phyloP scores from a whole-genome alignment of 352 stramenopile species.

The Phytophthora pluvialis region DNA sequence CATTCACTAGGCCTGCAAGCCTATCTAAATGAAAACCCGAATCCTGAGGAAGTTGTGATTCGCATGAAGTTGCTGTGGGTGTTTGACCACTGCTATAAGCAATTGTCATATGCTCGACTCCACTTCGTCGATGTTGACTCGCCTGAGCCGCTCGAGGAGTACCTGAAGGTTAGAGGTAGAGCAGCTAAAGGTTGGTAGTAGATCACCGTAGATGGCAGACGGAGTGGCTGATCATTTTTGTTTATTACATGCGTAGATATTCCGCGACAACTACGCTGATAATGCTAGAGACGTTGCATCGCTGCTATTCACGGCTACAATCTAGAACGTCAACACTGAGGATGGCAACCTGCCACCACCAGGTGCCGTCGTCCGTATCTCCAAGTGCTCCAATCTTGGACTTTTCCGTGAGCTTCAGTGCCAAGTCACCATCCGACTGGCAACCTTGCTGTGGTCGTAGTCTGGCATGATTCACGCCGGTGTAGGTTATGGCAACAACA shows the following conservation, averaged over 20 bases:
- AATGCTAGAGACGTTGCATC: not conserved
- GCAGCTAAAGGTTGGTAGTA: no score
- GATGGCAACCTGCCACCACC: not conserved
- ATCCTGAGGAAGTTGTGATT: not conserved
- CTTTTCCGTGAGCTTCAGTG: not conserved
- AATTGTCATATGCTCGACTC: not conserved
- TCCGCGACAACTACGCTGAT: not conserved
- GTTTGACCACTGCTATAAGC: not conserved
- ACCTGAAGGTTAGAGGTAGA: not conserved
- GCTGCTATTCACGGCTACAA: not conserved
- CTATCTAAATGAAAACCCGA: not conserved
- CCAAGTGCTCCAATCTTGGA: not conserved
- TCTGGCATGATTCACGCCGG: no score
- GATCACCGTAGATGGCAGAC: no score
- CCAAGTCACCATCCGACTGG: not conserved
- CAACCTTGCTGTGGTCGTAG: not conserved
- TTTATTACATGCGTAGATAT: no score
- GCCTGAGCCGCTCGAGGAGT: not conserved
- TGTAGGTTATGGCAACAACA: no score
- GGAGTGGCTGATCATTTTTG: no score
- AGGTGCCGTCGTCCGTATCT: not conserved
- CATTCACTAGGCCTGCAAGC: not conserved
- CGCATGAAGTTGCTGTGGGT: constrained; percentile 11
- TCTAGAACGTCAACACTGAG: not conserved
- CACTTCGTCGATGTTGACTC: constrained; percentile 2